Evolutionary conservation across 192 early-diverging fungal species (phyloP), one percentile per base, ranked within the genome.

Genomic region (Coemansia interrupta): DNA sequence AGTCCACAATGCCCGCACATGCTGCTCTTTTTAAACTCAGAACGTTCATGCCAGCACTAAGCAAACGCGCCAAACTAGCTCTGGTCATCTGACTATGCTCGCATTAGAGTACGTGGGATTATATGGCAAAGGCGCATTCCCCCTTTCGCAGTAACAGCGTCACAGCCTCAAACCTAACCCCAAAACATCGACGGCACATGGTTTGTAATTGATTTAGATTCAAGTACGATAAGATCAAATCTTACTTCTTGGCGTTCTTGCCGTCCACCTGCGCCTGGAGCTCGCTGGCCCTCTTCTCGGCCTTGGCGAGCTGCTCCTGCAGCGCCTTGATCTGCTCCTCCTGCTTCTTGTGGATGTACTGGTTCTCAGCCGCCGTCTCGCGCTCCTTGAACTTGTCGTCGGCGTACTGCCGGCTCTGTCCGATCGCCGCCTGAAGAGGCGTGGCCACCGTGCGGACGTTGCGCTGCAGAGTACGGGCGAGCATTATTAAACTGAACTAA

Each of bases 301-400:
- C 63, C 53, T 62, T 54, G 4, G 51, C 64, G 18, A 80, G 70
- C 60, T 73, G 51, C 46, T 59, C 61, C 30, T 60, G 50, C 36
- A 80, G 60, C 1, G 51, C 53, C 66, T 63, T 29, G 28, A 80
- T 24, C 64, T 80, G 52, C 29, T 58, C 67, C 60, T 46, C 56
- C 61, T 80, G 66, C 57, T 58, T 65, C 30, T 80, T 60, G 68
- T 60, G 77, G 26, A 73, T 68, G 46, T 73, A 80, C 71, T 64
- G 65, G 77, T 73, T 80, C 64, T 80, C 77, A 11, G 63, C 58
- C 0, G 77, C 77, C 15, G 51, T 65, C 68, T 80, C 77, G 44
- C 75, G 75, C 60, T 78, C 66, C 62, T 61, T 32, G 51, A 78
- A 78, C 62, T 47, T 57, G 75, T 78, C 75, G 3, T 54, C 54